phyloP scores from a whole-genome alignment of 2,329 filamentous ascomycete species.

The Fusarium nanum region DNA sequence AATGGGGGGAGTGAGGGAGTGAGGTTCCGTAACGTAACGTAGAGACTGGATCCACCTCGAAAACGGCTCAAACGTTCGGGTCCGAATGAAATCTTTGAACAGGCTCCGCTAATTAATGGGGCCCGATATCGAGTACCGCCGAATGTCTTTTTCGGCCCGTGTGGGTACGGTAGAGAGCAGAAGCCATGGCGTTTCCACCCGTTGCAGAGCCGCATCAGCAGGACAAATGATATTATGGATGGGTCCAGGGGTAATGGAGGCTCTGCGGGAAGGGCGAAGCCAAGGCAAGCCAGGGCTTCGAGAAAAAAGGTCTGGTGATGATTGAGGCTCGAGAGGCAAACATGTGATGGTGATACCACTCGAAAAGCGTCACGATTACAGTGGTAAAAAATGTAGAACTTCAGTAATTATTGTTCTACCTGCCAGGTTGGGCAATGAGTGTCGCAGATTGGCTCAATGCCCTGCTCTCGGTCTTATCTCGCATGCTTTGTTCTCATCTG shows the following conservation, averaged over 20 bases:
- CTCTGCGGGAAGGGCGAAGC: constrained; percentile 19
- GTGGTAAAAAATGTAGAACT: background rate
- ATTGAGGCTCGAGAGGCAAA: background rate
- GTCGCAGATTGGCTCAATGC: constrained; percentile 10
- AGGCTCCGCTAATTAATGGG: constrained; percentile 16
- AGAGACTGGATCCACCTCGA: background rate
- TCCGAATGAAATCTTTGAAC: constrained; percentile 16
- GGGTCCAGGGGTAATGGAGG: constrained; percentile 29
- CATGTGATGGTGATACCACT: background rate
- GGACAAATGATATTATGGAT: constrained; percentile 1
- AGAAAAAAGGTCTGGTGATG: background rate
- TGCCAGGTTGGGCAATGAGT: background rate
- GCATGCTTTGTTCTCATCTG: constrained; percentile 18
- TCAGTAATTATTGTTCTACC: background rate
- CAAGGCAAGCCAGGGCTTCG: background rate
- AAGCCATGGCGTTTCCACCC: constrained; percentile 14
- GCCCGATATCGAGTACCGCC: constrained; percentile 26
- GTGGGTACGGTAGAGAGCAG: constrained; percentile 16
- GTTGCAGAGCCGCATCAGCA: constrained; percentile 36
- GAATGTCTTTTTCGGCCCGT: constrained; percentile 33
- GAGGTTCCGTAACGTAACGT: constrained; percentile 19
- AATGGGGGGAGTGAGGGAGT: background rate
- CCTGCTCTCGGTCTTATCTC: constrained; percentile 29
- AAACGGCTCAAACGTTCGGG: constrained; percentile 25
- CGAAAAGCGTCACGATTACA: background rate